A percentile compares a stretch with the other conserved stretches of the same genome.
Evolutionary conservation across 345 rosid genomes (phyloP).

Genomic region (Gossypium thurberi): DNA sequence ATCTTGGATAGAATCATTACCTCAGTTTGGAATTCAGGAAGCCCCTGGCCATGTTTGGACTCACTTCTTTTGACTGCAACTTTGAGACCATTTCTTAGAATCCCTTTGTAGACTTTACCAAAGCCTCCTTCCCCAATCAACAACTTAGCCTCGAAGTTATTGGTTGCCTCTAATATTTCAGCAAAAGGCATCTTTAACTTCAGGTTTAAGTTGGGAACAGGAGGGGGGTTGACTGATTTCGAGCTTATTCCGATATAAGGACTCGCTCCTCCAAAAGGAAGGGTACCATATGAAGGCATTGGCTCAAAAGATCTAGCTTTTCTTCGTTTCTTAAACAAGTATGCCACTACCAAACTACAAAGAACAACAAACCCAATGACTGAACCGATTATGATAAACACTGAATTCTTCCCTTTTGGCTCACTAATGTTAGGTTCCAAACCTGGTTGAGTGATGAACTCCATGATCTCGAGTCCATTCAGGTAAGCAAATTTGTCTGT

Average conservation of each 20-base stretch:
- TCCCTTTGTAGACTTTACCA: constrained; percentile 42
- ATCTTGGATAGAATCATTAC: constrained; percentile 55
- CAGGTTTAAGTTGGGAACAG: constrained; percentile 23
- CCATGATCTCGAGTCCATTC: constrained; percentile 55
- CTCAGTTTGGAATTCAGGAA: constrained; percentile 51
- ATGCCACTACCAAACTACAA: constrained; percentile 2
- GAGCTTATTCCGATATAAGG: constrained; percentile 18
- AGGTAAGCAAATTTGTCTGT: constrained; percentile 11
- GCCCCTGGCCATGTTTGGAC: constrained; percentile 42
- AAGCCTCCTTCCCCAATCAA: constrained; percentile 45
- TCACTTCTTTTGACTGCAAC: constrained; percentile 49
- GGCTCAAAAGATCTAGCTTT: constrained; percentile 20
- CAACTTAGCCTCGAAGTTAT: constrained; percentile 28
- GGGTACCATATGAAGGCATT: background rate
- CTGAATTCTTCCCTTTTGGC: background rate
- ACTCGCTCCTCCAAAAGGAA: background rate
- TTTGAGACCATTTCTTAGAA: constrained; percentile 28
- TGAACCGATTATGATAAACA: constrained; percentile 24
- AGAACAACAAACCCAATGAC: constrained; percentile 20
- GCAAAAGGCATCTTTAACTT: constrained; percentile 33
- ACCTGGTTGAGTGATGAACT: constrained; percentile 24
- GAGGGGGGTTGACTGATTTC: constrained; percentile 12
- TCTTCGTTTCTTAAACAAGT: constrained; percentile 19
- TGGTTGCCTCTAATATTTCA: constrained; percentile 40
- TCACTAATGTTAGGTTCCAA: background rate